phyloP scores from a whole-genome alignment of 148 eudicot species.

The Fagopyrum esculentum region DNA sequence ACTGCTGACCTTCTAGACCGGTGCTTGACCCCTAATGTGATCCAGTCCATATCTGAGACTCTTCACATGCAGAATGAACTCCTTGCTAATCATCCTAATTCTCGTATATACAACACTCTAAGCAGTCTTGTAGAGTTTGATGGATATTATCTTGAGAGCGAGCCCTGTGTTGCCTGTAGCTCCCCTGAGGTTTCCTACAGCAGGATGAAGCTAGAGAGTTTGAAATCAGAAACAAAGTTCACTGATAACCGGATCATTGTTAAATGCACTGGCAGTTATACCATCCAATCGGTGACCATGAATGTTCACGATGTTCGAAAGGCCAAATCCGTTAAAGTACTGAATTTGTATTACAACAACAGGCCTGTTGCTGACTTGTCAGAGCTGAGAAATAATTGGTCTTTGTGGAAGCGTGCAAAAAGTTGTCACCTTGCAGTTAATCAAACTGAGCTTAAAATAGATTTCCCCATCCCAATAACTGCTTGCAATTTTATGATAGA shows the following conservation, averaged over 20 bases:
- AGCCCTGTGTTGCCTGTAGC: conserved; percentile 99
- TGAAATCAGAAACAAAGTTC: conserved; percentile 93
- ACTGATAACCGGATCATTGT: conserved; percentile 98
- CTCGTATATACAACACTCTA: conserved; percentile 91
- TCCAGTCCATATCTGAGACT: conserved; percentile 79
- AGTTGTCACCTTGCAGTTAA: conserved; percentile 89
- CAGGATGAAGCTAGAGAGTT: conserved; percentile 92
- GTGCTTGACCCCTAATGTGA: conserved; percentile 84
- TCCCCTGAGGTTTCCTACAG: conserved; percentile 94
- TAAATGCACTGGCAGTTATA: conserved; percentile 98
- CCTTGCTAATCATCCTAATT: conserved; percentile 96
- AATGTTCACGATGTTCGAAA: conserved; percentile 99
- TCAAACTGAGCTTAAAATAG: conserved; percentile 95
- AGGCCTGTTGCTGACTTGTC: conserved; percentile 98
- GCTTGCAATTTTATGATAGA: conserved; percentile 99
- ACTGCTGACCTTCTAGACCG: conserved; percentile 66
- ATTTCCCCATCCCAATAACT: conserved; percentile 95
- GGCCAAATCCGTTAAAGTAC: conserved; percentile 96
- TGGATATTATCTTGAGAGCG: conserved; percentile 98
- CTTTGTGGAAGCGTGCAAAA: conserved; percentile 99
- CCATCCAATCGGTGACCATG: conserved; percentile 96
- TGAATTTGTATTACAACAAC: conserved; percentile 94
- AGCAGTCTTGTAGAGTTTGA: conserved; percentile 99
- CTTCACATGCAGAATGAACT: conserved; percentile 92
- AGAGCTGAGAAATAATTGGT: conserved; percentile 96